phyloP scores from a whole-genome alignment of 306 rosid genomes.

The Corylus heterophylla region DNA sequence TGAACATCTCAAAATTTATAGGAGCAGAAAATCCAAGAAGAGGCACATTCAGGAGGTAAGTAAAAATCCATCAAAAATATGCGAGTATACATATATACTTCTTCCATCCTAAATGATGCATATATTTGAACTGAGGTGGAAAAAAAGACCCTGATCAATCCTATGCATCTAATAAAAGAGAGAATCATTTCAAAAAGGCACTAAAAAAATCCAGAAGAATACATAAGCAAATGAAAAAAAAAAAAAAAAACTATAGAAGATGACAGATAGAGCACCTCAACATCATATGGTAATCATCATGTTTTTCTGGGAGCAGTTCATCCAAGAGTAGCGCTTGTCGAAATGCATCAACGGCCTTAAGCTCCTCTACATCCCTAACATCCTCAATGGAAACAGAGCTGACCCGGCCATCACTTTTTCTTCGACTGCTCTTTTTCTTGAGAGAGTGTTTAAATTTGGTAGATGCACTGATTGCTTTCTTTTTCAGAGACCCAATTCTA shows the following conservation, averaged over 20 bases:
- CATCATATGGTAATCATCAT: conserved; percentile 93
- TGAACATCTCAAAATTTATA: not conserved
- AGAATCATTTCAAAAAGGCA: not conserved
- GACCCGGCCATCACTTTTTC: conserved; percentile 83
- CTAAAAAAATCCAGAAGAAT: not conserved
- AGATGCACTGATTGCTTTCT: conserved; percentile 94
- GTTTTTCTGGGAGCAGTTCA: conserved; percentile 74
- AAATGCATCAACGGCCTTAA: conserved; percentile 78
- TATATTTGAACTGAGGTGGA: not conserved
- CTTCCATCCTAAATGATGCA: conserved; percentile 3
- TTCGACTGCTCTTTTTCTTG: conserved; percentile 79
- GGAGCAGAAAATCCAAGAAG: not conserved
- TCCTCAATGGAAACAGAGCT: conserved; percentile 98
- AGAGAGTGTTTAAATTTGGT: conserved; percentile 87
- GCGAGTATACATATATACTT: not conserved
- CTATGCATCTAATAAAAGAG: not conserved
- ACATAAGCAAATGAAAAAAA: not conserved
- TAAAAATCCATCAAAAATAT: not conserved
- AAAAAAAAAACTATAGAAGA: conserved; percentile 3
- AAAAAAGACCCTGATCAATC: not conserved
- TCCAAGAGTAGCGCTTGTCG: conserved; percentile 71
- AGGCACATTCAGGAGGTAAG: not conserved
- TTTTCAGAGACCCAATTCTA: conserved; percentile 85
- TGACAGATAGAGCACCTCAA: conserved; percentile 52
- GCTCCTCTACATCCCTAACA: conserved; percentile 86